A percentile compares a stretch with the other conserved stretches of the same genome.
phyloP scores from a whole-genome alignment of 2,329 filamentous ascomycete genomes.

The Claviceps sp. region DNA sequence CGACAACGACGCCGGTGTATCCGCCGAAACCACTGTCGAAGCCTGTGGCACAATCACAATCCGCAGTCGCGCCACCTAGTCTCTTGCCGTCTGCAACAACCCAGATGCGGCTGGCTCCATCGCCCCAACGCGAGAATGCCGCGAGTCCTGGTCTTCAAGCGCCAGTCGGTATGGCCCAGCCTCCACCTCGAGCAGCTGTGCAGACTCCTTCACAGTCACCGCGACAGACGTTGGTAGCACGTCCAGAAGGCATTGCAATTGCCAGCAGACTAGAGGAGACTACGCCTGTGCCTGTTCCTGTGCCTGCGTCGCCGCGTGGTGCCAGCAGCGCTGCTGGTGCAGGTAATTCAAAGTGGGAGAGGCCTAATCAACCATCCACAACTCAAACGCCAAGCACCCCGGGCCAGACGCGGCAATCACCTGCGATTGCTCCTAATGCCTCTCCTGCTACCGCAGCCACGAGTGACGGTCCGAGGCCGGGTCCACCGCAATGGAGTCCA shows the following conservation, averaged over 20 bases:
- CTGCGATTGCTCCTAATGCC: not conserved
- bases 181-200: slow-evolving; percentile 17
- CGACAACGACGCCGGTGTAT: slow-evolving; percentile 20
- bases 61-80: slow-evolving; percentile 16
- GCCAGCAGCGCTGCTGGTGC: not conserved
- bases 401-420: slow-evolving; percentile 8
- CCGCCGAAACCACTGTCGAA: slow-evolving; percentile 20
- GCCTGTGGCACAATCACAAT: slow-evolving; percentile 11
- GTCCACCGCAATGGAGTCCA: slow-evolving; percentile 5
- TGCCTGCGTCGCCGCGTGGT: not conserved
- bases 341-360: slow-evolving; percentile 25
- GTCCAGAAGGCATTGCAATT: slow-evolving; percentile 15
- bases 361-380: slow-evolving; percentile 25
- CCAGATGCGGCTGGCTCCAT: slow-evolving; percentile 15
- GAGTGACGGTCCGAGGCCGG: not conserved
- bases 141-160: slow-evolving; percentile 23
- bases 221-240: slow-evolving; percentile 20
- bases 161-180: slow-evolving; percentile 19
- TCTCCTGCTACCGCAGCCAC: not conserved
- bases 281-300: slow-evolving; percentile 8
- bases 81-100: slow-evolving; percentile 16
- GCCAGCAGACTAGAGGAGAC: slow-evolving; percentile 17
- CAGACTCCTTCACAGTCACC: slow-evolving; percentile 19
- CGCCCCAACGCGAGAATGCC: slow-evolving; percentile 18
- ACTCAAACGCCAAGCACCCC: slow-evolving; percentile 6